These are phyloP conservation scores for Yarrowia deformans DNA, from an alignment of 805 yeast genomes.

Conservation along the genomic window DNA sequence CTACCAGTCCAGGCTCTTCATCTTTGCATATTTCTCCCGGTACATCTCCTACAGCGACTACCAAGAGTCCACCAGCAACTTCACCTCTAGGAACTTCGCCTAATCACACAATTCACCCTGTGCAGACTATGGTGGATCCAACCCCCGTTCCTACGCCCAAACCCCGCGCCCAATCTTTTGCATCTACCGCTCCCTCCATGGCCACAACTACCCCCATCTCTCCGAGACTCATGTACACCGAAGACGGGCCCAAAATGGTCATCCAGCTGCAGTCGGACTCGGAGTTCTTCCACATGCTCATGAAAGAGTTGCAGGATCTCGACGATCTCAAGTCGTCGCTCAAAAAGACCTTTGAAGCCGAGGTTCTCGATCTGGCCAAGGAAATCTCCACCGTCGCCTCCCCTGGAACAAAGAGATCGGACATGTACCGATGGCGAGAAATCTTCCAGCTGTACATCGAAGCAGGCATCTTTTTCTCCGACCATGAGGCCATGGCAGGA, in stretches of 20 bases:
- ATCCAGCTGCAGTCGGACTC: slow-evolving; percentile 62
- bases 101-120: background rate
- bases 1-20: background rate
- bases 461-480: slow-evolving; percentile 66
- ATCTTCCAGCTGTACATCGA: slow-evolving; percentile 71
- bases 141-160: background rate
- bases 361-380: slow-evolving; percentile 56
- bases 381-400: slow-evolving; percentile 53
- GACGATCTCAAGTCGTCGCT: slow-evolving; percentile 54
- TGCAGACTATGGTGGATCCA: slow-evolving; percentile 1
- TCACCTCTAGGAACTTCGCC: slow-evolving; percentile 30
- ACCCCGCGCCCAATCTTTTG: slow-evolving; percentile 16
- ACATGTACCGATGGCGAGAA: slow-evolving; percentile 73
- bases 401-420: slow-evolving; percentile 57
- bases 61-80: background rate
- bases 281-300: slow-evolving; percentile 64
- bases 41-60: slow-evolving; percentile 14
- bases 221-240: slow-evolving; percentile 36
- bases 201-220: slow-evolving; percentile 22
- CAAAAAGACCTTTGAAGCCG: slow-evolving; percentile 54
- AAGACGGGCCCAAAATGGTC: slow-evolving; percentile 46
- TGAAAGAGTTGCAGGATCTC: slow-evolving; percentile 60
- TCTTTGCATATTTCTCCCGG: slow-evolving; percentile 26
- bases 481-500: slow-evolving; percentile 57
- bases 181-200: slow-evolving; percentile 14